Evolutionary conservation across 371 early-diverging fungal species (phyloP).

Genomic region (Coemansia sp.): DNA sequence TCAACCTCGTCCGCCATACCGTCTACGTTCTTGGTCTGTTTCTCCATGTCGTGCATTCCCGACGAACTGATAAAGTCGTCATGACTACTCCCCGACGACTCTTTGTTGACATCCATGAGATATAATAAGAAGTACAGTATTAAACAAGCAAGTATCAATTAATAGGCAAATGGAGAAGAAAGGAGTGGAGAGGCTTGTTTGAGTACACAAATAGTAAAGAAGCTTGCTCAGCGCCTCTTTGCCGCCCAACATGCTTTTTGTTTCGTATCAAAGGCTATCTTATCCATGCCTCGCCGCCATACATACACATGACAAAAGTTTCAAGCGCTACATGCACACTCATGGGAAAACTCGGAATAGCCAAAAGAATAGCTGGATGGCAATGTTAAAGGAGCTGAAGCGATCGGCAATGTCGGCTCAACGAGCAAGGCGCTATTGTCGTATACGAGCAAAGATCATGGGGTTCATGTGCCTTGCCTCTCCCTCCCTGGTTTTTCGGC

Average conservation of each 20-base stretch:
- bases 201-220: not conserved
- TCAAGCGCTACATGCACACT: not conserved
- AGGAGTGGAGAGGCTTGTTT: not conserved
- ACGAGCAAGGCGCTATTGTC: not conserved
- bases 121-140: not conserved
- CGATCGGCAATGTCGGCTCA: not conserved
- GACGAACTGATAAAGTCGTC: not conserved
- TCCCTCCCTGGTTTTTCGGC: not conserved
- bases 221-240: not conserved
- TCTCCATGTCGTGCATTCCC: conserved; percentile 1
- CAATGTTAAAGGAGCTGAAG: not conserved
- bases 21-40: not conserved
- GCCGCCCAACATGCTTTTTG: not conserved
- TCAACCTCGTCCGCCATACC: not conserved
- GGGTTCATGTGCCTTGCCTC: not conserved
- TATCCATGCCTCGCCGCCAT: not conserved
- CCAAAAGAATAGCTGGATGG: not conserved
- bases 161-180: not conserved
- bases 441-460: not conserved
- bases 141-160: not conserved
- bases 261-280: not conserved
- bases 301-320: not conserved
- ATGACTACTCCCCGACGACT: not conserved
- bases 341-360: not conserved
- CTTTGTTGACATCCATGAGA: not conserved